Conservation (phyloP, 306 rosid species). For the Nissolia schottii region DNA sequence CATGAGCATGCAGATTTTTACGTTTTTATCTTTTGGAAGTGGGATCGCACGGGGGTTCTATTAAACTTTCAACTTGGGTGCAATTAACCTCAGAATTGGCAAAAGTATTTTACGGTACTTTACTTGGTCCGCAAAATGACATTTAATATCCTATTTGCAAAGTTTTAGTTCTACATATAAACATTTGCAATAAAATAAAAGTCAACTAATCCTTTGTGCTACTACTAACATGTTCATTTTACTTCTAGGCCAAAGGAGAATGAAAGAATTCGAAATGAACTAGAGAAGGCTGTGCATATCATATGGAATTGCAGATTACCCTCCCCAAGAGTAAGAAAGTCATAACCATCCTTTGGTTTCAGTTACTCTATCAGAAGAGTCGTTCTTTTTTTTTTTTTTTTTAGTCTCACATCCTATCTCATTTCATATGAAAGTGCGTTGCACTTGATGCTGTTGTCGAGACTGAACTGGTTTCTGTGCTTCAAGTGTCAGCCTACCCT, state of each 20-base stretch:
- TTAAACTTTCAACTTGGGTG: not conserved
- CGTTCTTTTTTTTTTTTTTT: not conserved
- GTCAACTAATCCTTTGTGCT: not conserved
- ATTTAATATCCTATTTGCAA: conserved; percentile 1
- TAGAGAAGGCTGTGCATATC: conserved; percentile 77
- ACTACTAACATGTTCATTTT: not conserved
- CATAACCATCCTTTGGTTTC: not conserved
- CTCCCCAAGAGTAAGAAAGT: conserved; percentile 81
- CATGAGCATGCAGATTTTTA: not conserved
- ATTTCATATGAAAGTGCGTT: conserved; percentile 54
- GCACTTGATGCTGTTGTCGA: conserved; percentile 89
- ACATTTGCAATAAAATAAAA: not conserved
- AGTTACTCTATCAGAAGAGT: not conserved
- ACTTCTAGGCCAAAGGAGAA: conserved; percentile 75
- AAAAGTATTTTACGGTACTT: not conserved
- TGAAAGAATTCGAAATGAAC: conserved; percentile 56
- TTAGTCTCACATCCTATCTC: not conserved
- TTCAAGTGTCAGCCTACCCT: conserved; percentile 68
- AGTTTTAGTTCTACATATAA: not conserved
- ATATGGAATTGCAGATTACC: conserved; percentile 95
- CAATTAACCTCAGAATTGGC: not conserved
- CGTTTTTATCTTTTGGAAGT: not conserved
- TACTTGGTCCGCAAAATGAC: not conserved
- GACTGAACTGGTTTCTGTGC: conserved; percentile 64
- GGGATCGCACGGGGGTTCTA: not conserved